These are phyloP conservation scores for Castanospermum australe DNA, from an alignment of 306 rosid genomes.

Conservation along the genomic window DNA sequence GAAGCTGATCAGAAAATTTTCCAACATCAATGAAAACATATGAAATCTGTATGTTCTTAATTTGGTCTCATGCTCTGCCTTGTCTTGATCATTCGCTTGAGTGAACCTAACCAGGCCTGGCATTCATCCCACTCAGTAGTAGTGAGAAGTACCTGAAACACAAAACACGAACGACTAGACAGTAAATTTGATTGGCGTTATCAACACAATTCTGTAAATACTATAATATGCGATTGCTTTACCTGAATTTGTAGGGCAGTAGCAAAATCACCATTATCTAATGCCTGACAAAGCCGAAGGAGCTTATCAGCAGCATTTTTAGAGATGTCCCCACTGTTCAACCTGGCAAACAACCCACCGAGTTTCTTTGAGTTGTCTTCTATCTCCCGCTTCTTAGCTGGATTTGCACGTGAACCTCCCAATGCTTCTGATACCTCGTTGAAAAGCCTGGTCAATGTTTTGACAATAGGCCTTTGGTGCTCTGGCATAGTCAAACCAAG, in stretches of 20 bases:
- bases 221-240: neutral
- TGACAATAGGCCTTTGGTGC: slow-evolving; percentile 64
- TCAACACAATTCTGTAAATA: neutral
- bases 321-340: slow-evolving; percentile 87
- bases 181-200: neutral
- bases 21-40: slow-evolving; percentile 29
- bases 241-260: slow-evolving; percentile 91
- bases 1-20: slow-evolving; percentile 40
- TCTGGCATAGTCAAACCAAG: slow-evolving; percentile 43
- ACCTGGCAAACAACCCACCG: slow-evolving; percentile 89
- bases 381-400: slow-evolving; percentile 90
- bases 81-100: slow-evolving; percentile 98
- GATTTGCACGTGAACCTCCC: slow-evolving; percentile 93
- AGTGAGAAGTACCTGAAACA: slow-evolving; percentile 77
- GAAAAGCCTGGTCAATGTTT: slow-evolving; percentile 89
- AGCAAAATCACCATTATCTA: slow-evolving; percentile 76
- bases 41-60: slow-evolving; percentile 38
- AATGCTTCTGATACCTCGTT: slow-evolving; percentile 87
- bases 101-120: slow-evolving; percentile 94
- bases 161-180: slow-evolving; percentile 10
- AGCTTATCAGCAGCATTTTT: slow-evolving; percentile 93
- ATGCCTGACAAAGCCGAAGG: slow-evolving; percentile 84
- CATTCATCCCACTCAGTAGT: slow-evolving; percentile 99
- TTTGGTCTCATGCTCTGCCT: slow-evolving; percentile 84
- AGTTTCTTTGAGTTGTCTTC: slow-evolving; percentile 93